Evolutionary conservation across 2,329 filamentous ascomycete species (phyloP), one percentile per base, ranked within the genome.

Genomic region (Phialophora verrucosa): DNA sequence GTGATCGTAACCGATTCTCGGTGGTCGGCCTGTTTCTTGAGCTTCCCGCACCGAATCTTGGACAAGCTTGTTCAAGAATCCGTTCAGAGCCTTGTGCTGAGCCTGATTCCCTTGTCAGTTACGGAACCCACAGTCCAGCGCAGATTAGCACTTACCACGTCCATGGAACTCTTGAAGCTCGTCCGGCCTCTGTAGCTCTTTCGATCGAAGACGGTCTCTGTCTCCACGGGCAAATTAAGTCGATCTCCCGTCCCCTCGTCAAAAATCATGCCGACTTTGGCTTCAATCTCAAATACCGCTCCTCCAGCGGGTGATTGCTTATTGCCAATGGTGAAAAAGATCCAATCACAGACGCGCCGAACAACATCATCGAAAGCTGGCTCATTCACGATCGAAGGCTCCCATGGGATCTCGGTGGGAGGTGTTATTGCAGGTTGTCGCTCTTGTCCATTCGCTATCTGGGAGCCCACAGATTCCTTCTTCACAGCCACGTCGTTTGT

Each of bases 281-380:
- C 95, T 80, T 99, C 95, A 62, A 99, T 91, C 78, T 99, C 95
- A 61, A 97, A 88, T 67, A 92, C 86, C 14, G 93, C 89, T 6
- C 87, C 88, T 35, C 84, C 78, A 25, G 78, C 75, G 11, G 83
- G 80, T 63, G 84, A 79, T 1, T 76, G 84, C 44, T 88, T 83
- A 23, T 63, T 58, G 11, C 80, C 82, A 60, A 88, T 78, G 70
- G 91, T 87, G n/a, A 85, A 82, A 75, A 89, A 96, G 11, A 97
- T 81, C 73, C 93, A 96, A 75, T 96, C 91, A 68, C 90, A 91
- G n/a, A 96, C 84, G 20, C 83, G 77, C 73, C 88, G 90, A n/a
- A 88, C 88, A 11, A 95, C 79, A 67, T 93, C 89, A 72, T 95
- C 91, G 63, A 88, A 85, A 0, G 91, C 91, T 66, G 88, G 87